phyloP scores from a whole-genome alignment of 305 asterid species.

The Fraxinus dipetala region DNA sequence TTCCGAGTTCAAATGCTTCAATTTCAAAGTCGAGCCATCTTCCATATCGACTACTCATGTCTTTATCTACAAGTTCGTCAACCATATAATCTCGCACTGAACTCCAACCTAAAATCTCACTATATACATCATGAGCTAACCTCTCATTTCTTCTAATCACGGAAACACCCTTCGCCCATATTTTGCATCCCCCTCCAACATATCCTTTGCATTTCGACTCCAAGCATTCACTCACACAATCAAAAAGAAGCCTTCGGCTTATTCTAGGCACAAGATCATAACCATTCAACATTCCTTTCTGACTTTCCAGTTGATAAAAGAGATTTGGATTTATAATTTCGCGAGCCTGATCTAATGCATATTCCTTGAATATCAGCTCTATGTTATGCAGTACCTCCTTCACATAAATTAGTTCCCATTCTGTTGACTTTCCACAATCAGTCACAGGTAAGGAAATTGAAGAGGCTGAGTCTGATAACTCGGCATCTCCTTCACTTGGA shows the following conservation, averaged over 20 bases:
- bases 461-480: conserved; percentile 77
- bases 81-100: conserved; percentile 25
- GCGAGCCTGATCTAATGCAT: not conserved
- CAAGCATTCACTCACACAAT: not conserved
- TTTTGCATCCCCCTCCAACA: not conserved
- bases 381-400: not conserved
- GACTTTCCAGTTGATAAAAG: not conserved
- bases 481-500: conserved; percentile 47
- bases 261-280: not conserved
- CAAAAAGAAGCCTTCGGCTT: not conserved
- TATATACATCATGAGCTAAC: not conserved
- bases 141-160: not conserved
- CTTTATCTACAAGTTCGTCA: conserved; percentile 71
- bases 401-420: conserved; percentile 12
- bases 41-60: conserved; percentile 69
- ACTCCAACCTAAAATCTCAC: not conserved
- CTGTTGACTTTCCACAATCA: not conserved
- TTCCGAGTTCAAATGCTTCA: conserved; percentile 76
- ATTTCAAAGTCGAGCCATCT: conserved; percentile 70
- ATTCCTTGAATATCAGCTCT: not conserved
- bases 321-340: not conserved
- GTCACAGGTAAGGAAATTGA: conserved; percentile 20
- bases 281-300: not conserved
- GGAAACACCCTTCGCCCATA: not conserved
- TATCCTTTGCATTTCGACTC: not conserved